Base-by-base conservation (phyloP, 345 rosid genomes). In the Physaria fendleri region DNA sequence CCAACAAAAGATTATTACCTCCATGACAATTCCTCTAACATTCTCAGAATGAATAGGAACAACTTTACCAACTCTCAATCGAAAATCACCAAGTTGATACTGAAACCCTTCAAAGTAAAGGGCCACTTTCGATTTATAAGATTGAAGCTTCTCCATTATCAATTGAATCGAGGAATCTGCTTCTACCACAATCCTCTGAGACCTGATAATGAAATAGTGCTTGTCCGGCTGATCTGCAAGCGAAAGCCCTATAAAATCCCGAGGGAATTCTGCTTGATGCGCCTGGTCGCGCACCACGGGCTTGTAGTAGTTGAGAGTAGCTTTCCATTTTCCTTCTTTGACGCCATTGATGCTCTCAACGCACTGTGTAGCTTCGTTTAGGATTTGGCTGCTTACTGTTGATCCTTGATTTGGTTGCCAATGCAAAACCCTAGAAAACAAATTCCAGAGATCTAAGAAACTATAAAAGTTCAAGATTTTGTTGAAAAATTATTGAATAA, bases 111-210 rank as follows among this genome's bases (percentile, higher is more conserved):
- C 98, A 50, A 84, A 81, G 54, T 76, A 76, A 44, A 92, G 85
- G 0, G 93, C 81, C 5, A 86, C 78, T 48, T 87, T 82, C 0
- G 92, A 81, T 72, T 82, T 88, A 68, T 86, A 88, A 53, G 95
- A 88, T 56, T 92, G 97, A 75, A 92, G 77, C 64, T 86, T 92
- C 84, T 92, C 98, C 98, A 92, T 92, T 21, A 88, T 88, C 38
- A 66, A 65, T 56, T 86, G 96, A 68, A 92, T 84, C 2, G 93
- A 75, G 2, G 87, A 74, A 77, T 88, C 98, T 0, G 91, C 83
- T 56, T 92, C 97, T 1, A 86, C 56, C 5, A 92, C 84, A 15
- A 89, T 74, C 74, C 84, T 78, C 53, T 84, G 93, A 33, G 53
- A 74, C 29, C 86, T 79, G 32, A 86, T 80, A 13, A 90, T 74